These are phyloP conservation scores for Coprinopsis strossmayeri DNA, from an alignment of 768 basidiomycete genomes.

Conservation along the genomic window DNA sequence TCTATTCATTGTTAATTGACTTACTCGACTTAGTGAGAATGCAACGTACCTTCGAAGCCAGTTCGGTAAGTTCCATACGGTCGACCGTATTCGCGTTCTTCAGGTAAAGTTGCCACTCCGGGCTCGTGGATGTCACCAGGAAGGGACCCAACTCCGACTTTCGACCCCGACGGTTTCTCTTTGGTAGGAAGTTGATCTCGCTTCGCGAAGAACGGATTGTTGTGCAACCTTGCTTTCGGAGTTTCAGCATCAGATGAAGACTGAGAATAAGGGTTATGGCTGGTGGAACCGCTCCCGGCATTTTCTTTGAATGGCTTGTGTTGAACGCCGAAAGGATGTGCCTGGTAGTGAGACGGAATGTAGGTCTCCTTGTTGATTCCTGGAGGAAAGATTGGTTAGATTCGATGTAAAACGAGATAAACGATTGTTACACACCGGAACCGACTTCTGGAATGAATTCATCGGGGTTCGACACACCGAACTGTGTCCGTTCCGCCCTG, in stretches of 20 bases:
- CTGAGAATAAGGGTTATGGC: neutral
- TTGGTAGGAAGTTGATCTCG: conserved; percentile 15
- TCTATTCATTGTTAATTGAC: neutral
- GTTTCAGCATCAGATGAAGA: neutral
- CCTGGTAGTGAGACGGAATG: neutral
- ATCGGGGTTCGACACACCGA: neutral
- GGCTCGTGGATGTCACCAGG: conserved; percentile 37
- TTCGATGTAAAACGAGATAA: neutral
- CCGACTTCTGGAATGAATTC: neutral
- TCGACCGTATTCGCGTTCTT: conserved; percentile 23
- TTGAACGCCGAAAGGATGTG: neutral
- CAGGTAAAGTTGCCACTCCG: conserved; percentile 40
- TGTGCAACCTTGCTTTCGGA: neutral
- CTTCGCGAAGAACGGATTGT: neutral
- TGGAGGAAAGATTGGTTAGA: neutral
- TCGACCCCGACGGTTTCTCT: conserved; percentile 24
- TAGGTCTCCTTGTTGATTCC: too few species aligned
- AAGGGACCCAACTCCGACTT: conserved; percentile 39
- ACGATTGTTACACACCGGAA: too few species aligned
- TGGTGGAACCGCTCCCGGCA: neutral
- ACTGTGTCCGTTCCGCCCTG: neutral
- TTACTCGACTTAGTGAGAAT: neutral
- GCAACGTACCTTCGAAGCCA: conserved; percentile 6
- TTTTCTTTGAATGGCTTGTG: neutral
- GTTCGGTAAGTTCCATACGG: conserved; percentile 5